Conservation (phyloP, 495 filamentous ascomycete species). For the Xylaria grammica region DNA sequence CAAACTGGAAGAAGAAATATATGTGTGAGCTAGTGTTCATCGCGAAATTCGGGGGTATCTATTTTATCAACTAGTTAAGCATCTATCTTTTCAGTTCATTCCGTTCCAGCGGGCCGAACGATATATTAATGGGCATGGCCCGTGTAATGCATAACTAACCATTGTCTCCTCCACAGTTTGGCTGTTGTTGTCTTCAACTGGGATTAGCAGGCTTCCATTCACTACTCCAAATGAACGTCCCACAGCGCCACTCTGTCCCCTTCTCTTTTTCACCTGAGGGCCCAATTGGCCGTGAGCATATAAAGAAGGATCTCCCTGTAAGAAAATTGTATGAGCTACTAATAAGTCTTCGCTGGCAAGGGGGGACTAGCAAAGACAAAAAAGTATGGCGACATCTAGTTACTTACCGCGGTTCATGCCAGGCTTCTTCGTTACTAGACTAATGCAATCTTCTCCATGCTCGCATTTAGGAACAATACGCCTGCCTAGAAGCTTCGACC, state of each 20-base stretch:
- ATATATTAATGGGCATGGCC: neutral
- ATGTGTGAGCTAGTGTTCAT: too few relatives aligned
- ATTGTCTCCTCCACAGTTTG: neutral
- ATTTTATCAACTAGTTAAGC: neutral
- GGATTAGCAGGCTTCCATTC: slow-evolving; percentile 64
- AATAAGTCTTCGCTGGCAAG: neutral
- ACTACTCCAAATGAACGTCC: slow-evolving; percentile 89
- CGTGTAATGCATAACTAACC: neutral
- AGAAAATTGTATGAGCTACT: neutral
- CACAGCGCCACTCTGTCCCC: slow-evolving; percentile 82
- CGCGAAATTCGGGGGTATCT: neutral
- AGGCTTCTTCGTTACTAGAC: slow-evolving; percentile 79
- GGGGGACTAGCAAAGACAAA: neutral
- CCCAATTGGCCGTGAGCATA: slow-evolving; percentile 80
- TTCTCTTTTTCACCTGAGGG: slow-evolving; percentile 82
- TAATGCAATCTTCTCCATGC: slow-evolving; percentile 86
- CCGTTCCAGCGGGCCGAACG: neutral
- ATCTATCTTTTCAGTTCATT: neutral
- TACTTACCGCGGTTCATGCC: slow-evolving; percentile 73
- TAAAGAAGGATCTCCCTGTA: slow-evolving; percentile 80
- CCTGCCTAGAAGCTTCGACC: slow-evolving; percentile 84
- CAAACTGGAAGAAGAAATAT: too few relatives aligned
- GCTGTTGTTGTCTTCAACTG: neutral
- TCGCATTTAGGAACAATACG: slow-evolving; percentile 78
- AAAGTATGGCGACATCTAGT: neutral